Conservation (phyloP, 208 protist species). For the Acanthamoeba royreba region DNA sequence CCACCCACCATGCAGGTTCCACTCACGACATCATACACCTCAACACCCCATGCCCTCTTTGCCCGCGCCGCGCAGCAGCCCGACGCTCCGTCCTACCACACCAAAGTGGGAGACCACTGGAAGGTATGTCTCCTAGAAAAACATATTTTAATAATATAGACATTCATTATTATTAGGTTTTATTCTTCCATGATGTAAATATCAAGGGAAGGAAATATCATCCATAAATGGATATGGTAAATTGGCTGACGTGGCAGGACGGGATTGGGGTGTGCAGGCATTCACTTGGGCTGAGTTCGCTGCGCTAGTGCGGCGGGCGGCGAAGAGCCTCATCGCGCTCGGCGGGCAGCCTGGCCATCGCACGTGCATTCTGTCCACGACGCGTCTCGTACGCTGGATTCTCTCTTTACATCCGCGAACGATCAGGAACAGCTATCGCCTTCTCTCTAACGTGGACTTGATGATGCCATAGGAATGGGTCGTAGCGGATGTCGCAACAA, state of each 20-base stretch:
- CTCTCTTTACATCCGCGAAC: neutral
- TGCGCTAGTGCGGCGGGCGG: neutral
- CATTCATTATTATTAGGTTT: neutral
- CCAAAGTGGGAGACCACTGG: neutral
- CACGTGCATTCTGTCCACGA: neutral
- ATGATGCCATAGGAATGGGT: neutral
- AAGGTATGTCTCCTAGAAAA: neutral
- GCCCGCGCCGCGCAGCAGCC: too few species aligned
- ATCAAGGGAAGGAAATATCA: neutral
- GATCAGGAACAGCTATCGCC: neutral
- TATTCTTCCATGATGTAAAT: too few species aligned
- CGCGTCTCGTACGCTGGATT: neutral
- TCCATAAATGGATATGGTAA: too few species aligned
- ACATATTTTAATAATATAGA: neutral
- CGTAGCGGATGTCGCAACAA: neutral
- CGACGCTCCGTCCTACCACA: neutral
- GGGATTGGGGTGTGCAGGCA: neutral
- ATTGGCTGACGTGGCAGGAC: too few species aligned
- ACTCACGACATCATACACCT: too few species aligned
- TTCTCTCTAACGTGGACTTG: neutral
- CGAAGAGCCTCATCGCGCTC: neutral
- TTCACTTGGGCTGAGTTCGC: neutral
- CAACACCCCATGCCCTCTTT: too few species aligned
- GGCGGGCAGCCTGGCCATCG: neutral
- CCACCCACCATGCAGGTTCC: too few species aligned